Base-by-base conservation (phyloP, 257 asterid genomes). In the Orobanche coerulescens region DNA sequence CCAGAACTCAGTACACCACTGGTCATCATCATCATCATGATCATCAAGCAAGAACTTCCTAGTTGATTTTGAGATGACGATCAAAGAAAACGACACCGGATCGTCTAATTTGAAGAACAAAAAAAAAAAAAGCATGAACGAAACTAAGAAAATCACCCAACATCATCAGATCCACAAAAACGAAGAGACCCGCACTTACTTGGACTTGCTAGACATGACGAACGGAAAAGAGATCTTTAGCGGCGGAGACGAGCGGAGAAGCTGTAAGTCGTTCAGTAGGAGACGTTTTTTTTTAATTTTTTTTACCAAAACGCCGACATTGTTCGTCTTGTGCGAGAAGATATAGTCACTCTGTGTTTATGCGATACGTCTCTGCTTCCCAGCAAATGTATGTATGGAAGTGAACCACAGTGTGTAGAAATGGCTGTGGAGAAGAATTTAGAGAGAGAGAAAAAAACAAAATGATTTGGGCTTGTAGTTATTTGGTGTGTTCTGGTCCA, bases 201-300 rank as follows among this genome's bases (percentile, higher is more conserved):
- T 90, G 79, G 95, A 62, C 77, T 83, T 87, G 69, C 85, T 53
- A 73, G 96, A 76, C 96, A 90, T 87, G 73, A 34, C 57, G 73
- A 10, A 7, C n/a, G 11, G 25, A 54, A 70, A 58, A 42, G 58
- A 50, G 20, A 25, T 16, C 24, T 46, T 22, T 16, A 25, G 53
- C 30, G 8, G 61, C 23, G 13, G 56, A 37, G 49, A 43, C 12
- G 73, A 55, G n/a, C 11, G 11, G 50, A 71, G 69, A 48, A 20
- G 47, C 52, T 6, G 20, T 14, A 50, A 72, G 25, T 44, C 56
- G 39, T 59, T 22, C 28, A 67, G 30, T 34, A 34, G 50, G 24
- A 58, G 66, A 20, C 19, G 58, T 33, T 11, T 54, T 0, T 1
- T 57, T 55, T 64, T 14, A 47, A 33, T 11, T 54, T 0, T 1